Percentiles rank a stretch among this genome's conserved stretches.
phyloP scores from a whole-genome alignment of 2,329 filamentous ascomycete genomes.

The Aspergillus japonicus region DNA sequence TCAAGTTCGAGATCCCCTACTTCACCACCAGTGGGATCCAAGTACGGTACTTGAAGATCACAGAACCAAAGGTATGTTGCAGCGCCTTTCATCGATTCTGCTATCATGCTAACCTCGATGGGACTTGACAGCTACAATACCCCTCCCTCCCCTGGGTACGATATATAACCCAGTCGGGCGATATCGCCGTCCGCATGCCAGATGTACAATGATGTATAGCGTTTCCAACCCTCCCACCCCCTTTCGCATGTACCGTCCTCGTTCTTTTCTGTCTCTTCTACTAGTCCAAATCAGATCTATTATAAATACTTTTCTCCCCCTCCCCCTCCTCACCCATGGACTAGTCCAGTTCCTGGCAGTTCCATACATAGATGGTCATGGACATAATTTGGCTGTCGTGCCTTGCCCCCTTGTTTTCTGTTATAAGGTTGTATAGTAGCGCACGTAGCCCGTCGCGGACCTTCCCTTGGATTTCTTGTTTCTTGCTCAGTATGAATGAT shows the following conservation, averaged over 20 bases:
- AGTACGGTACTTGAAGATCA: constrained; percentile 97
- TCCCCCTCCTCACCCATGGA: not conserved
- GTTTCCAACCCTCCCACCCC: constrained; percentile 7
- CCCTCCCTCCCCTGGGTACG: constrained; percentile 95
- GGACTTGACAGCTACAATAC: constrained; percentile 76
- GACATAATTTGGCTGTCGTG: too few relatives aligned
- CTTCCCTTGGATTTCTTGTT: too few relatives aligned
- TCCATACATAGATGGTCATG: too few relatives aligned
- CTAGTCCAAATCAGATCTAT: constrained; percentile 14
- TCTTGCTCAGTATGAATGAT: too few relatives aligned
- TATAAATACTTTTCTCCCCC: not conserved
- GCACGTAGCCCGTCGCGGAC: too few relatives aligned
- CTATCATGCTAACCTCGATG: not conserved
- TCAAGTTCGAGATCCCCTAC: constrained; percentile 99
- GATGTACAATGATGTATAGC: constrained; percentile 67
- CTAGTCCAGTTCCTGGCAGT: too few relatives aligned
- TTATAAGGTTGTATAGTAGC: too few relatives aligned
- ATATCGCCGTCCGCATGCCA: constrained; percentile 93
- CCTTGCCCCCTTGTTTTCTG: too few relatives aligned
- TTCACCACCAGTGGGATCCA: constrained; percentile 99
- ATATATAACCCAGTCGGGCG: constrained; percentile 97
- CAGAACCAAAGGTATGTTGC: constrained; percentile 86
- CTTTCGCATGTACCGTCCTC: not conserved
- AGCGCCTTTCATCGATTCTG: too few relatives aligned
- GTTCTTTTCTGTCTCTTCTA: constrained; percentile 1